Conservation (phyloP, 2,329 filamentous ascomycete species). For the Talaromyces sp. region DNA sequence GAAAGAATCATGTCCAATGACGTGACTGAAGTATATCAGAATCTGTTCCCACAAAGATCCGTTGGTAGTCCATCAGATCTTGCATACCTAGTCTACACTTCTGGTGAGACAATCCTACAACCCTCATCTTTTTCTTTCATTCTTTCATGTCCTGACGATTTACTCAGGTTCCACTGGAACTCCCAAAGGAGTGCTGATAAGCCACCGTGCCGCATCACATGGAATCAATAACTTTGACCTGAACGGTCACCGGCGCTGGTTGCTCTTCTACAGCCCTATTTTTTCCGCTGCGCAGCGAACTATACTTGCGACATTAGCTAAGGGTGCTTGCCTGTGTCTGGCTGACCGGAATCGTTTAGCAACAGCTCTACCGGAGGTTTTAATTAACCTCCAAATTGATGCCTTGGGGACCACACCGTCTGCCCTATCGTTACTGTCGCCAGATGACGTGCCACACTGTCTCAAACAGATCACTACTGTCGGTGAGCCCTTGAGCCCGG, state of each 20-base stretch:
- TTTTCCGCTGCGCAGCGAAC: not conserved
- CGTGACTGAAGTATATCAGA: too few relatives aligned
- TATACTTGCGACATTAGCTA: not conserved
- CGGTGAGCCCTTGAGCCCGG: too few relatives aligned
- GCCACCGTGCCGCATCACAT: not conserved
- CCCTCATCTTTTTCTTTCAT: too few relatives aligned
- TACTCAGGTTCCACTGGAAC: not conserved
- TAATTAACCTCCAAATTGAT: not conserved
- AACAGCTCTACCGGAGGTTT: too few relatives aligned
- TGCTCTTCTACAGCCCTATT: not conserved
- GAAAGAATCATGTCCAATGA: too few relatives aligned
- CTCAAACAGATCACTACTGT: too few relatives aligned
- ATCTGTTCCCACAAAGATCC: too few relatives aligned
- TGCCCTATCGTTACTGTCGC: not conserved
- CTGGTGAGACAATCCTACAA: too few relatives aligned
- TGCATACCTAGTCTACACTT: not conserved
- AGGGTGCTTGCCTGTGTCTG: not conserved
- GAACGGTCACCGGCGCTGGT: not conserved
- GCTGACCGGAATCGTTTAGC: too few relatives aligned
- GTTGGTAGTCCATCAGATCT: too few relatives aligned
- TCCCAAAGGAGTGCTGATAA: not conserved
- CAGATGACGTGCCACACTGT: not conserved
- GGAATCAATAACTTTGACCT: not conserved
- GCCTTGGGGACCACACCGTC: not conserved
- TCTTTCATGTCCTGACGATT: too few relatives aligned